These are phyloP conservation scores for Pichiaceae sp. DNA, from an alignment of 1,139 yeast species.

Conservation along the genomic window DNA sequence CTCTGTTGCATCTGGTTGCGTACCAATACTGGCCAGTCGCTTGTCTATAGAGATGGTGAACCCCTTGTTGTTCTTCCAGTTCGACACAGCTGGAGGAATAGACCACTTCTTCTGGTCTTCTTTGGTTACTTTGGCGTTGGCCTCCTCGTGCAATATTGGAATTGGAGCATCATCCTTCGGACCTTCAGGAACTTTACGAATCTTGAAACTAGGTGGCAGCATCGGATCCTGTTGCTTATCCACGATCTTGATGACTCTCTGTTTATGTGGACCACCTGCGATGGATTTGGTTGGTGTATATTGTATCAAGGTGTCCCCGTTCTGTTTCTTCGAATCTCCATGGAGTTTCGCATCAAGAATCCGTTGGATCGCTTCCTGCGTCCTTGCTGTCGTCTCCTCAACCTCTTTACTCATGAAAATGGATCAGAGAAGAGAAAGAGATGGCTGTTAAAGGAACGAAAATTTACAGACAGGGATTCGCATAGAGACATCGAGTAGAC, in stretches of 20 bases:
- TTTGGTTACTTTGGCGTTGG: constrained; percentile 43
- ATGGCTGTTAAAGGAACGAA: too few relatives aligned
- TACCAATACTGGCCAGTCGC: constrained; percentile 49
- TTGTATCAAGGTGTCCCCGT: constrained; percentile 29
- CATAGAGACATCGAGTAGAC: too few relatives aligned
- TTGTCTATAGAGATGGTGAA: constrained; percentile 78
- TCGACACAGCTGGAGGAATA: constrained; percentile 87
- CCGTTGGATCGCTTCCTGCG: constrained; percentile 39
- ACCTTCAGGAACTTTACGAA: constrained; percentile 62
- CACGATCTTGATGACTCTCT: constrained; percentile 44
- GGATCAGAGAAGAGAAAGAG: too few relatives aligned
- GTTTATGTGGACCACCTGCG: constrained; percentile 18
- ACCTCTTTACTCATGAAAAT: constrained; percentile 2
- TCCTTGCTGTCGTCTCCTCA: constrained; percentile 18
- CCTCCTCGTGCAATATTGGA: constrained; percentile 25
- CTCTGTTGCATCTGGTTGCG: constrained; percentile 24
- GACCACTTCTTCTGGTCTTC: constrained; percentile 80
- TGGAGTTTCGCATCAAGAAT: constrained; percentile 32
- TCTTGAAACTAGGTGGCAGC: constrained; percentile 73
- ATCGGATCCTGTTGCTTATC: constrained; percentile 73
- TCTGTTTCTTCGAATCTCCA: constrained; percentile 16
- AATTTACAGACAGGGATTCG: too few relatives aligned
- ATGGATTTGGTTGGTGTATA: constrained; percentile 39
- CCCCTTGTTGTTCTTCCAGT: constrained; percentile 95
- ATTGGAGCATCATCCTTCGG: constrained; percentile 58